phyloP scores from a whole-genome alignment of 345 rosid genomes.

The Eucalyptus paniculata region DNA sequence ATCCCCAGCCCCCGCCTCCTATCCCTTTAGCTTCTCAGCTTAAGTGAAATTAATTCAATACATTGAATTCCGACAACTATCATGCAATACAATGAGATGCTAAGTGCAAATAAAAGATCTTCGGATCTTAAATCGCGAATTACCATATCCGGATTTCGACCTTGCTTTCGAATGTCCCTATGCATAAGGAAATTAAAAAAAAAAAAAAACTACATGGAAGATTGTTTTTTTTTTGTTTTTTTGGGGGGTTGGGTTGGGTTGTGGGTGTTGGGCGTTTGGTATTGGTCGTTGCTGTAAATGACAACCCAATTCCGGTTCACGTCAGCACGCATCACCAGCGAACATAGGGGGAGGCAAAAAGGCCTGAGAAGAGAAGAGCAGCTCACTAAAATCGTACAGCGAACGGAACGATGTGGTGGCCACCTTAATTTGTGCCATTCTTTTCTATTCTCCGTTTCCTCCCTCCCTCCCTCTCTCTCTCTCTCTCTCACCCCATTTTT shows the following conservation, averaged over 20 bases:
- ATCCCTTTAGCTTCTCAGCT: neutral
- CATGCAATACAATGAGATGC: accelerated
- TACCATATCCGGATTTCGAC: neutral
- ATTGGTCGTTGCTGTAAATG: neutral
- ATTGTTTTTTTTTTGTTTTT: neutral
- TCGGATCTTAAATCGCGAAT: neutral
- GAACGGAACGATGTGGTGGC: neutral
- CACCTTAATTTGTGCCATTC: neutral
- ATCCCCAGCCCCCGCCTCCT: too few relatives aligned
- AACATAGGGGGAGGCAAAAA: neutral
- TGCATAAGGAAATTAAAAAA: neutral
- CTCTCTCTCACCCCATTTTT: neutral
- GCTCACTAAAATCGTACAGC: neutral
- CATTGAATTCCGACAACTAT: neutral
- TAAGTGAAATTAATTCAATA: neutral
- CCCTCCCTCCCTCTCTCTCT: neutral
- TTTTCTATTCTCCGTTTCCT: neutral
- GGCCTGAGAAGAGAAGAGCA: neutral
- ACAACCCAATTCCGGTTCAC: neutral
- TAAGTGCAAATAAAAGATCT: accelerated
- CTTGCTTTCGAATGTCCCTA: accelerated
- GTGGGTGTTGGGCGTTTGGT: neutral
- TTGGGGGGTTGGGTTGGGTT: neutral
- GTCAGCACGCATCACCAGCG: neutral
- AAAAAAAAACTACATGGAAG: neutral